Conservation (phyloP, 768 basidiomycete species). For the Boletus eberwhitei region DNA sequence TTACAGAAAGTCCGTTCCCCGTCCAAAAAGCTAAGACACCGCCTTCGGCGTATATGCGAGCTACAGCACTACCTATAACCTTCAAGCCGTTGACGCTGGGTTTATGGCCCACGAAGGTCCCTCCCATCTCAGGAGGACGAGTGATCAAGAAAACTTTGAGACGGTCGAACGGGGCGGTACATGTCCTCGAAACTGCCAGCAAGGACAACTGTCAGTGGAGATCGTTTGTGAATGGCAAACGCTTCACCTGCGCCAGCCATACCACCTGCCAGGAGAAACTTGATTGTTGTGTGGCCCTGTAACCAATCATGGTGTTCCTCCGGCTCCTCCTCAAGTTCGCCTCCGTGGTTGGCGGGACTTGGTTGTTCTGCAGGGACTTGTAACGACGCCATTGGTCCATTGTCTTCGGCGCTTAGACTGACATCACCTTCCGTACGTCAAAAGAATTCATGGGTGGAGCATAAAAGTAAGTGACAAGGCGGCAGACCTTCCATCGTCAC, state of each 20-base stretch:
- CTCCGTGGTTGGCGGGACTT: constrained; percentile 30
- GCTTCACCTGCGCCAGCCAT: constrained; percentile 86
- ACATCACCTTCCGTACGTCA: constrained; percentile 60
- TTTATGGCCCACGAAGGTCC: constrained; percentile 42
- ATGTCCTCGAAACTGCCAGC: constrained; percentile 81
- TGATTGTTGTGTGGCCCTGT: constrained; percentile 70
- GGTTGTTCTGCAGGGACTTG: constrained; percentile 13
- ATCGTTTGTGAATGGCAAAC: neutral
- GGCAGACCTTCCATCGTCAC: constrained; percentile 84
- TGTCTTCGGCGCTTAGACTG: constrained; percentile 73
- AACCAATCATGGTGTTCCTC: constrained; percentile 60
- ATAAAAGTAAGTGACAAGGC: constrained; percentile 12
- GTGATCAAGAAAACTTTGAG: constrained; percentile 97
- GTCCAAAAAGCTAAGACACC: constrained; percentile 95
- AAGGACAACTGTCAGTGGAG: constrained; percentile 2
- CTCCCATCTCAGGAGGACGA: constrained; percentile 69
- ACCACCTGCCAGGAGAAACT: constrained; percentile 91
- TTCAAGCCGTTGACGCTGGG: constrained; percentile 52
- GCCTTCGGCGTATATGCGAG: constrained; percentile 84
- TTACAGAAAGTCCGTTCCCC: constrained; percentile 91
- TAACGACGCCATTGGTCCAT: constrained; percentile 32
- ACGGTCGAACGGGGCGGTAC: constrained; percentile 96
- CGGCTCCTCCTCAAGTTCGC: constrained; percentile 53
- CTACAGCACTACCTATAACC: constrained; percentile 68
- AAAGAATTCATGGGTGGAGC: constrained; percentile 20